A percentile compares a stretch with the other conserved stretches of the same genome.
Conservation (phyloP, 2,329 filamentous ascomycete species). For the Byssothecium circinans region DNA sequence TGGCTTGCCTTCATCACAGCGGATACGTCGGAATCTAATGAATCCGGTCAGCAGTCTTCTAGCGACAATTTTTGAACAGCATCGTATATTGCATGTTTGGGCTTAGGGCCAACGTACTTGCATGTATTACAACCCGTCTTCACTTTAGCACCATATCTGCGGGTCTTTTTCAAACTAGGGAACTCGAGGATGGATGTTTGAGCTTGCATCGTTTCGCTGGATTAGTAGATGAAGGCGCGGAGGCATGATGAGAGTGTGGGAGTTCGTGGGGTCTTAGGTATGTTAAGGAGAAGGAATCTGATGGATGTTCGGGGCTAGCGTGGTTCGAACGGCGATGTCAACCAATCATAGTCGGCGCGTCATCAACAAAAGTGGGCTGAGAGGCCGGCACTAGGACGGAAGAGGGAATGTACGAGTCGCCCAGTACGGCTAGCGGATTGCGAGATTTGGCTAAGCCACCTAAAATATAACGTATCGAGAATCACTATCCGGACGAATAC, state of each 20-base stretch:
- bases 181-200: slow-evolving; percentile 7
- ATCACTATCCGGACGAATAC: no score
- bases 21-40: slow-evolving; percentile 25
- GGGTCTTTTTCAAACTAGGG: slow-evolving; percentile 10
- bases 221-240: not conserved
- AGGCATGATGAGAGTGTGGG: not conserved
- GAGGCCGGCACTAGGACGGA: slow-evolving; percentile 7
- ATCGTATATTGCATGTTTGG: not conserved
- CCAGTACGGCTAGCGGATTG: not conserved
- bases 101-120: slow-evolving; percentile 2
- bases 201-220: slow-evolving; percentile 1
- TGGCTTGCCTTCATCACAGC: slow-evolving; percentile 27
- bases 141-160: slow-evolving; percentile 13
- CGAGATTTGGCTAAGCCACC: not conserved
- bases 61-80: not conserved
- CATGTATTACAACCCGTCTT: slow-evolving; percentile 7
- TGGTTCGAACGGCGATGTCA: not conserved
- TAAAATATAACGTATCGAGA: no score
- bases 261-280: not conserved
- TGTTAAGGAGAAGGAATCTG: not conserved
- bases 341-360: slow-evolving; percentile 7
- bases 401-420: slow-evolving; percentile 18
- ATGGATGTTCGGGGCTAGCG: slow-evolving; percentile 1
- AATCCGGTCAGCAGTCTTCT: slow-evolving; percentile 6
- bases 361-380: not conserved